Evolutionary conservation across 2,329 filamentous ascomycete species (phyloP).

Genomic region (Penicillium sp.): DNA sequence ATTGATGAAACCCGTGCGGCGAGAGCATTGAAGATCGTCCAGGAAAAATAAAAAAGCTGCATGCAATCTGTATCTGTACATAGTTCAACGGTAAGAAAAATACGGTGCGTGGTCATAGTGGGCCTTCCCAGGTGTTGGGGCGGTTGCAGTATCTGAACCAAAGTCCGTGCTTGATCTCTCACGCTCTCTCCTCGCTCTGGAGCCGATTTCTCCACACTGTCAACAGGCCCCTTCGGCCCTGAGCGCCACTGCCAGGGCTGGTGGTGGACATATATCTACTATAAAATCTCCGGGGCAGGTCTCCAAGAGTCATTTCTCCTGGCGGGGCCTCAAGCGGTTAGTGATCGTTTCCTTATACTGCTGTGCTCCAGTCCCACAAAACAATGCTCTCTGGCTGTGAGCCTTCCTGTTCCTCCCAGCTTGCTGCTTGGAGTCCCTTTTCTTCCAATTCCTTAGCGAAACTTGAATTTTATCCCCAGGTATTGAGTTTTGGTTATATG

Average conservation of each 20-base stretch:
- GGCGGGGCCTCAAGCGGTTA: constrained; percentile 8
- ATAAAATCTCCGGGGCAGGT: constrained; percentile 17
- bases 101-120: constrained; percentile 14
- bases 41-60: not conserved
- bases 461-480: constrained; percentile 2
- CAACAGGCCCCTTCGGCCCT: constrained; percentile 1
- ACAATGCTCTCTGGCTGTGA: constrained; percentile 17
- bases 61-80: not conserved
- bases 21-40: not conserved
- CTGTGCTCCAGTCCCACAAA: constrained; percentile 3
- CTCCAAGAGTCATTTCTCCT: constrained; percentile 2
- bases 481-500: constrained; percentile 6
- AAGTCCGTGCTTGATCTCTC: constrained; percentile 3
- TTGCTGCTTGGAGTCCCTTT: constrained; percentile 6
- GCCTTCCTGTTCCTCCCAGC: constrained; percentile 8
- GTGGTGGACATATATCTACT: constrained; percentile 11
- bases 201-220: constrained; percentile 14
- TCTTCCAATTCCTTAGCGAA: not conserved
- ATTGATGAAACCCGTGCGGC: not conserved
- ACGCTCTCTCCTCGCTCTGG: not conserved
- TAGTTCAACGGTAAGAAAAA: constrained; percentile 7
- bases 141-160: constrained; percentile 1
- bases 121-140: constrained; percentile 1
- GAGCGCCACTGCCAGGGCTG: constrained; percentile 8
- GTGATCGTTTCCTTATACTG: constrained; percentile 4